phyloP scores from a whole-genome alignment of 371 early-diverging fungal species.

The Circinella minor region DNA sequence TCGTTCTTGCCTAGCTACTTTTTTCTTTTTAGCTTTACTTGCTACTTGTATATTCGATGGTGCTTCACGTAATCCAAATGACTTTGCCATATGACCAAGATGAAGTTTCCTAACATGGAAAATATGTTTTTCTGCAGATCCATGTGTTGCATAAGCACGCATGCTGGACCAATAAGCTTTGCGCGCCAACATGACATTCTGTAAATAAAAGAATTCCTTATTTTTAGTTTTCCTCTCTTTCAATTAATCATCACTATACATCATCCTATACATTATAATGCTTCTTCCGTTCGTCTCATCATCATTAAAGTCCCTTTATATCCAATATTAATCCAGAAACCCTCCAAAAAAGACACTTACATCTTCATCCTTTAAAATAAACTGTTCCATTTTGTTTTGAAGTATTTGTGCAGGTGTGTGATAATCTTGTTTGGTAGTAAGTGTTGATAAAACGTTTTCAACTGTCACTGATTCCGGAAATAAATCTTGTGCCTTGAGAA shows the following conservation, averaged over 20 bases:
- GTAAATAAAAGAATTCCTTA: not conserved
- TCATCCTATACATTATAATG: no score
- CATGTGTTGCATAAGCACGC: conserved; percentile 94
- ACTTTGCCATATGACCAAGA: conserved; percentile 94
- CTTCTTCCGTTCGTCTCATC: no score
- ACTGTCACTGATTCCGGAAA: conserved; percentile 55
- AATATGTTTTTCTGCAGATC: conserved; percentile 77
- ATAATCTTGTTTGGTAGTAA: conserved; percentile 42
- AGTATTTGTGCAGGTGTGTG: conserved; percentile 65
- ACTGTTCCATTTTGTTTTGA: conserved; percentile 71
- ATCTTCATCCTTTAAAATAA: conserved; percentile 53
- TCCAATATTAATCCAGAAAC: no score
- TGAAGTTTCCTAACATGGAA: conserved; percentile 95
- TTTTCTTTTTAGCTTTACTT: conserved; percentile 49
- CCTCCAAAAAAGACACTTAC: conserved; percentile 34
- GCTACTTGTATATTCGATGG: conserved; percentile 69
- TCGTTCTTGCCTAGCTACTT: conserved; percentile 51
- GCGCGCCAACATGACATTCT: conserved; percentile 70
- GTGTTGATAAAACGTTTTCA: conserved; percentile 51
- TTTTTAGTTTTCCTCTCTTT: not conserved
- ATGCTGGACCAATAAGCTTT: conserved; percentile 88
- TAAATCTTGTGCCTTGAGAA: conserved; percentile 74
- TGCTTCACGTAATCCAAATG: conserved; percentile 92
- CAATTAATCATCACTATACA: no score
- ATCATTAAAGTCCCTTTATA: no score